phyloP scores from a whole-genome alignment of 179 eudicot species.

The Spinacia oleracea region DNA sequence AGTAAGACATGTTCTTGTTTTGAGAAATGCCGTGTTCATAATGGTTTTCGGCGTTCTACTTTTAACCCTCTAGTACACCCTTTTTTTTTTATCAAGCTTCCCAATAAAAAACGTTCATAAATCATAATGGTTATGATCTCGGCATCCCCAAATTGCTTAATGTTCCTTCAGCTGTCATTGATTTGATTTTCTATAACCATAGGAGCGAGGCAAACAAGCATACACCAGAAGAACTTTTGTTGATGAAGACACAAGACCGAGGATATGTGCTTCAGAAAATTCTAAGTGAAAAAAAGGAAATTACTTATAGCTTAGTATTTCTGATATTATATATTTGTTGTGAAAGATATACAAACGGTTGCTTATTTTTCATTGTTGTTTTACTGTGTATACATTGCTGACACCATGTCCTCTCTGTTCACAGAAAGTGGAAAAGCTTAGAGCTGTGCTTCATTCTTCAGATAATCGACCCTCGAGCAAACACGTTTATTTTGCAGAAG shows the following conservation, averaged over 20 bases:
- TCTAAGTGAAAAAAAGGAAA: slow-evolving; percentile 81
- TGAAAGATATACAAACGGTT: neutral
- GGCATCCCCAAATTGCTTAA: neutral
- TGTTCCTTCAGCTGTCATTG: too few relatives aligned
- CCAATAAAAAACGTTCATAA: too few relatives aligned
- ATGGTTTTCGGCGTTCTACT: too few relatives aligned
- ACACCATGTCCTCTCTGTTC: slow-evolving; percentile 10
- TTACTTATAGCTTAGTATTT: neutral
- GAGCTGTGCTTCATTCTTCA: slow-evolving; percentile 53
- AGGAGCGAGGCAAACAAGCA: slow-evolving; percentile 76
- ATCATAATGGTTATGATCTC: too few relatives aligned
- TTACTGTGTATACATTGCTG: slow-evolving; percentile 5
- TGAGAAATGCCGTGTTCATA: neutral
- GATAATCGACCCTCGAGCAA: slow-evolving; percentile 48
- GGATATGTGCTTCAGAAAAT: slow-evolving; percentile 77
- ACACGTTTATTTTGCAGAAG: slow-evolving; percentile 80
- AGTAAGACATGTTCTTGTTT: slow-evolving; percentile 39
- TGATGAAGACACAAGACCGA: slow-evolving; percentile 81
- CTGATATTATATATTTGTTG: neutral
- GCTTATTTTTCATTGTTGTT: neutral
- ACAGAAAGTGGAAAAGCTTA: slow-evolving; percentile 80
- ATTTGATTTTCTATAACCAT: slow-evolving; percentile 7
- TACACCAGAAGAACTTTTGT: slow-evolving; percentile 67
- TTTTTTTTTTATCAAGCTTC: too few relatives aligned
- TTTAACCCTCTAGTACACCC: too few relatives aligned